These are phyloP conservation scores for Lachancea sp. DNA, from an alignment of 805 yeast species.

Conservation along the genomic window DNA sequence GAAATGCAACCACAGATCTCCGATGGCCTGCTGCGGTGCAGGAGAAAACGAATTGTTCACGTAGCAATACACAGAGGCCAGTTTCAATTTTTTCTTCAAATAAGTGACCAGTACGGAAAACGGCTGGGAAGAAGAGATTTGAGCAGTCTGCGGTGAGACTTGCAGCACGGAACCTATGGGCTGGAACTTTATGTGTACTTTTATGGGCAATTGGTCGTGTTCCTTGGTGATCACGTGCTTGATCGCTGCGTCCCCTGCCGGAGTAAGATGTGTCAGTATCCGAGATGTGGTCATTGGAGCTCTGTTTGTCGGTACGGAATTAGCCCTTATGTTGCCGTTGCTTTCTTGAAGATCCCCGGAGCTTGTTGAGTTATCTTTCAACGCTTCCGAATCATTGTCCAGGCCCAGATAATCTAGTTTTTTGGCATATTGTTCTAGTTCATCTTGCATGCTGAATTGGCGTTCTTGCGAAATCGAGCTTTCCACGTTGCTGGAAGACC, in stretches of 20 bases:
- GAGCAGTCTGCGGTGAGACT: conserved; percentile 24
- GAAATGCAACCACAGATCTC: conserved; percentile 31
- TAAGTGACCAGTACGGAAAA: conserved; percentile 24
- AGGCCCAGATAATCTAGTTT: conserved; percentile 25
- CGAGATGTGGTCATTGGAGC: conserved; percentile 13
- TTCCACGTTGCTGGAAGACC: conserved; percentile 8
- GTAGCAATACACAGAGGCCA: conserved; percentile 26
- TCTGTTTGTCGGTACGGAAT: not conserved
- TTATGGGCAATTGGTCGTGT: conserved; percentile 3
- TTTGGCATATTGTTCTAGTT: conserved; percentile 23
- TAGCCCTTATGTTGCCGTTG: not conserved
- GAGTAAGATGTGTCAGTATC: conserved; percentile 10
- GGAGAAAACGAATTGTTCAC: conserved; percentile 35
- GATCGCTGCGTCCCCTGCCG: conserved; percentile 11
- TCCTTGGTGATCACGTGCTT: conserved; percentile 7
- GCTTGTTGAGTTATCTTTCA: not conserved
- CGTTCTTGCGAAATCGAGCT: not conserved
- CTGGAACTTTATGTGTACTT: conserved; percentile 26
- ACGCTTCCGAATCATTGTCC: conserved; percentile 12
- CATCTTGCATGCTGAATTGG: conserved; percentile 16
- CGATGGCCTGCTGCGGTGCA: conserved; percentile 29
- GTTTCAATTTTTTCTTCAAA: conserved; percentile 18
- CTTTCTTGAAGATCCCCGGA: conserved; percentile 1
- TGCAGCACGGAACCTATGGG: conserved; percentile 28
- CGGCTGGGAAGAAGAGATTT: conserved; percentile 24